Evolutionary conservation across 441 rosid species (phyloP), one percentile per base, ranked within the genome.

Genomic region (Euphorbia schlechtendalii): DNA sequence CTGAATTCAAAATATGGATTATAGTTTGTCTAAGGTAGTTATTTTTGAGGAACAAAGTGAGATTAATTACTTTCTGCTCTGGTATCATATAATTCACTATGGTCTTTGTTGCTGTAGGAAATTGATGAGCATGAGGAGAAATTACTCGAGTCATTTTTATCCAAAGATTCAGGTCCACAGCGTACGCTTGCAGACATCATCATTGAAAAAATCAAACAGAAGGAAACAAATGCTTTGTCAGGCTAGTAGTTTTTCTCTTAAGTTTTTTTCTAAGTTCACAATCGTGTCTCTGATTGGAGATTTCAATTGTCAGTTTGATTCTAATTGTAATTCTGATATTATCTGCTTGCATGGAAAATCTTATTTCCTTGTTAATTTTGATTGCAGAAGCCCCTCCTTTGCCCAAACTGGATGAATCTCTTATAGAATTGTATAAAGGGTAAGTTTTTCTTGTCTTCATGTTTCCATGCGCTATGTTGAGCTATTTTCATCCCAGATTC

Each of bases 151-250:
- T 81, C 95, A 36, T 90, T 93, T 72, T 72, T 88, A 15, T 83
- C 81, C 0, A 88, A 85, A 80, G 81, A 83, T 52, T 83, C 88
- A 4, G 82, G 81, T 71, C 86, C 83, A 6, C 89, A 84, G 8
- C 83, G 73, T 30, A 90, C 93, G 6, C 97, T 93, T 22, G 85
- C 97, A 0, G 97, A 90, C 43, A 67, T 90, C 62, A 93, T 93
- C 38, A 79, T 84, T 46, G 78, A 78, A 56, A 88, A 82, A 70
- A 80, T 90, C 45, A 88, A 84, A 82, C 80, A 82, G 46, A 76
- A 72, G 14, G 86, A 85, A 60, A 80, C 82, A 15, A 68, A 75
- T 36, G 67, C 80, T 74, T 68, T 88, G 70, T 82, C 86, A 78
- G 97, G 99, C 88, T 65, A 34, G n/a, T 45, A 55, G 21, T 22